Conservation (phyloP, 805 yeast genomes). For the Ogataea sp. region DNA sequence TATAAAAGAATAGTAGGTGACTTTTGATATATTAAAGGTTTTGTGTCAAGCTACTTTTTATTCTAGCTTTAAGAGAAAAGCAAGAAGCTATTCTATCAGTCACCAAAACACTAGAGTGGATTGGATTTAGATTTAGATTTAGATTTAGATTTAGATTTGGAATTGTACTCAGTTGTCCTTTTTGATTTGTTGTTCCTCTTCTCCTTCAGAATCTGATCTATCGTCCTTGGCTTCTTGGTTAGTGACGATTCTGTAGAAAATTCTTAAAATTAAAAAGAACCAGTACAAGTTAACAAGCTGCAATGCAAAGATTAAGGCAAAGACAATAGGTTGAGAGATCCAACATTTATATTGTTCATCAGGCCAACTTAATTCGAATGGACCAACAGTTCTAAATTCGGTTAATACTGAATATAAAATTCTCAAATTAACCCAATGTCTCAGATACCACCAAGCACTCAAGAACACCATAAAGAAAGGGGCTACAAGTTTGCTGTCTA, state of each 20-base stretch:
- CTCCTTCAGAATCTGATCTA: conserved; percentile 80
- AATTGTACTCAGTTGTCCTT: conserved; percentile 6
- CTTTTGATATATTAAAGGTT: no score
- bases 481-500: conserved; percentile 56
- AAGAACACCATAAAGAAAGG: conserved; percentile 67
- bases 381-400: conserved; percentile 81
- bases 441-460: conserved; percentile 72
- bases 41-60: no score
- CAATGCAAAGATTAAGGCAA: conserved; percentile 64
- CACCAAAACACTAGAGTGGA: no score
- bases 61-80: no score
- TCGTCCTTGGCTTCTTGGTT: conserved; percentile 66
- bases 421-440: conserved; percentile 77
- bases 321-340: conserved; percentile 89
- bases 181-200: conserved; percentile 26
- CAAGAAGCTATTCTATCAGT: no score
- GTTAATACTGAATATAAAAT: conserved; percentile 82
- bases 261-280: conserved; percentile 75
- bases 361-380: conserved; percentile 70
- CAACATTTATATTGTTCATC: conserved; percentile 95
- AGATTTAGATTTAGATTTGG: no score
- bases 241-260: conserved; percentile 56
- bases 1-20: no score
- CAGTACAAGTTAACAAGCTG: conserved; percentile 86
- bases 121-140: no score